phyloP scores from a whole-genome alignment of 129 eudicot genomes.

The Logfia minima region DNA sequence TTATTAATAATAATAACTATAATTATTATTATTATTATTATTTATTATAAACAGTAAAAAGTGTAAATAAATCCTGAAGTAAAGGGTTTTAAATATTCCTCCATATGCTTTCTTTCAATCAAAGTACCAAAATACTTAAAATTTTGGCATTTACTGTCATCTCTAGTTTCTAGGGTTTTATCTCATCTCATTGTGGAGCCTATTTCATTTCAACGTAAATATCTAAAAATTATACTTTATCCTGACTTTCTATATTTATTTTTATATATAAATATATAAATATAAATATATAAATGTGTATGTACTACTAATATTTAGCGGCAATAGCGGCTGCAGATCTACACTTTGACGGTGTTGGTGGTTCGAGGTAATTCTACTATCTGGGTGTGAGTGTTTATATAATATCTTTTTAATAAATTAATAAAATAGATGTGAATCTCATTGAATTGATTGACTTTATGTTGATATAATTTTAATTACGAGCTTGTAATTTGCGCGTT shows the following conservation, averaged over 20 bases:
- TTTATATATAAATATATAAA: neutral
- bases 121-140: conserved; percentile 12
- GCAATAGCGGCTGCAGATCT: conserved; percentile 37
- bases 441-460: conserved; percentile 28
- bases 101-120: neutral
- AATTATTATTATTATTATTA: no score
- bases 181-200: no score
- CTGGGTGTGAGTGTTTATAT: neutral
- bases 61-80: conserved; percentile 8
- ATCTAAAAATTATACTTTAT: neutral
- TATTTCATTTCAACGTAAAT: conserved; percentile 5
- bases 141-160: conserved; percentile 24
- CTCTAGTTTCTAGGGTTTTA: neutral
- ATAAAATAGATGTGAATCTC: conserved; percentile 21
- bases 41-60: neutral
- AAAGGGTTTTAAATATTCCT: conserved; percentile 25
- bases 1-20: no score
- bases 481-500: conserved; percentile 17
- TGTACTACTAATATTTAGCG: conserved; percentile 12
- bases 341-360: conserved; percentile 23
- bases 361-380: conserved; percentile 22
- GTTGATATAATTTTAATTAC: conserved; percentile 9
- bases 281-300: neutral
- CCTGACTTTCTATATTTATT: neutral
- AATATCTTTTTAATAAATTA: neutral